Percentiles rank a stretch among this genome's conserved stretches.
These are phyloP conservation scores for Fusarium sarcochroum DNA, from an alignment of 2,329 filamentous ascomycete species.

Conservation along the genomic window DNA sequence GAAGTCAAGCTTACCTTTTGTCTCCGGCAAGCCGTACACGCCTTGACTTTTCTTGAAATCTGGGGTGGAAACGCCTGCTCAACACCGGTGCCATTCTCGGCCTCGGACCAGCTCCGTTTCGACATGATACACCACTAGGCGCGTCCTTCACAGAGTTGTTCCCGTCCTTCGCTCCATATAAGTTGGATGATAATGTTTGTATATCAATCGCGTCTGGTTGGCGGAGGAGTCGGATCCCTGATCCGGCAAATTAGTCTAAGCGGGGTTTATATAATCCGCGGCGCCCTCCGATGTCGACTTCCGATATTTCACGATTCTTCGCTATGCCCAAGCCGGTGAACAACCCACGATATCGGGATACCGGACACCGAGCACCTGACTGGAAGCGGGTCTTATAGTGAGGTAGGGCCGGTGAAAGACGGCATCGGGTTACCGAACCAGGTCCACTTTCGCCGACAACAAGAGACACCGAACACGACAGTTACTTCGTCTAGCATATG, in stretches of 20 bases:
- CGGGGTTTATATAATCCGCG: constrained; percentile 39
- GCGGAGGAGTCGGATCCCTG: constrained; percentile 9
- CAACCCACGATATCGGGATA: background rate
- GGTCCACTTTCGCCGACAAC: constrained; percentile 10
- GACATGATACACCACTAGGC: constrained; percentile 13
- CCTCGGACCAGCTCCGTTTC: constrained; percentile 36
- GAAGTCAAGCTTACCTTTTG: constrained; percentile 50
- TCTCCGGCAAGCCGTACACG: constrained; percentile 56
- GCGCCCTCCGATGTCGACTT: constrained; percentile 7
- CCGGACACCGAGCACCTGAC: background rate
- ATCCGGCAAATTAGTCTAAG: constrained; percentile 17
- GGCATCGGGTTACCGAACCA: background rate
- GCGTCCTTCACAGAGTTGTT: background rate
- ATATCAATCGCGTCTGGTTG: constrained; percentile 29
- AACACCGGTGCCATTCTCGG: constrained; percentile 4
- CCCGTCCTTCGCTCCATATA: background rate
- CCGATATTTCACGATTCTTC: constrained; percentile 6
- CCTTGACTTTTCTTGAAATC: constrained; percentile 56
- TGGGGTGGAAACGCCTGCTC: constrained; percentile 30
- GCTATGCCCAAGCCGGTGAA: background rate
- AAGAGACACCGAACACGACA: no score
- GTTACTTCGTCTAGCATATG: background rate
- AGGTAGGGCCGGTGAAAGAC: background rate
- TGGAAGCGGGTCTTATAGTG: background rate
- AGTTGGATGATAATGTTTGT: constrained; percentile 19